phyloP scores from a whole-genome alignment of 2,329 filamentous ascomycete species.

The Pseudogymnoascus sp. region DNA sequence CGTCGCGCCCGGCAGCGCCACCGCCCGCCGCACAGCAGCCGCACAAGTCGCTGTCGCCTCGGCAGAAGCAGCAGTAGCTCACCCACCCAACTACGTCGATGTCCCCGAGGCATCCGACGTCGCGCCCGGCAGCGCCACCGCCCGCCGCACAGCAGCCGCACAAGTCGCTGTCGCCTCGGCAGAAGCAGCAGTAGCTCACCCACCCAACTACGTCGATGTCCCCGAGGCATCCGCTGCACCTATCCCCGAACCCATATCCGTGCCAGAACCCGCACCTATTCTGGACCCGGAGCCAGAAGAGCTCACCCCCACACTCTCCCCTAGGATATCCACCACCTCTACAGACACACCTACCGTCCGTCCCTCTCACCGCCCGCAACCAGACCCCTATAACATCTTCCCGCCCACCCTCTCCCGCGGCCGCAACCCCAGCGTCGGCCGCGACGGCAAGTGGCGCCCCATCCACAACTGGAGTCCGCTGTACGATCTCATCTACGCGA shows the following conservation, averaged over 20 bases:
- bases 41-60: slow-evolving; percentile 12
- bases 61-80: neutral
- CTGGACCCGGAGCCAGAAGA: neutral
- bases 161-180: slow-evolving; percentile 10
- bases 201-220: neutral
- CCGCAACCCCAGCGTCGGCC: slow-evolving; percentile 25
- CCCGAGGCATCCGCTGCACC: neutral
- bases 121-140: slow-evolving; percentile 13
- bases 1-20: slow-evolving; percentile 13
- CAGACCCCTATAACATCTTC: slow-evolving; percentile 22
- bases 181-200: neutral
- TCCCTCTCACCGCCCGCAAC: slow-evolving; percentile 6
- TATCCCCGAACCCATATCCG: neutral
- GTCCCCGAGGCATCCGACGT: too few species aligned
- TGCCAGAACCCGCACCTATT: neutral
- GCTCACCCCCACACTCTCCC: neutral
- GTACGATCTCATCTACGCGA: slow-evolving; percentile 53
- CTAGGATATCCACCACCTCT: neutral
- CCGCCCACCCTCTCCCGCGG: slow-evolving; percentile 14
- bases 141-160: slow-evolving; percentile 20
- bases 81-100: neutral
- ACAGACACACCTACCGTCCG: neutral
- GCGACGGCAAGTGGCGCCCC: slow-evolving; percentile 47
- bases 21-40: slow-evolving; percentile 19
- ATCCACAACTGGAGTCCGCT: slow-evolving; percentile 46